These are phyloP conservation scores for Huiozyma sinensis DNA, from an alignment of 805 yeast species.

Conservation along the genomic window DNA sequence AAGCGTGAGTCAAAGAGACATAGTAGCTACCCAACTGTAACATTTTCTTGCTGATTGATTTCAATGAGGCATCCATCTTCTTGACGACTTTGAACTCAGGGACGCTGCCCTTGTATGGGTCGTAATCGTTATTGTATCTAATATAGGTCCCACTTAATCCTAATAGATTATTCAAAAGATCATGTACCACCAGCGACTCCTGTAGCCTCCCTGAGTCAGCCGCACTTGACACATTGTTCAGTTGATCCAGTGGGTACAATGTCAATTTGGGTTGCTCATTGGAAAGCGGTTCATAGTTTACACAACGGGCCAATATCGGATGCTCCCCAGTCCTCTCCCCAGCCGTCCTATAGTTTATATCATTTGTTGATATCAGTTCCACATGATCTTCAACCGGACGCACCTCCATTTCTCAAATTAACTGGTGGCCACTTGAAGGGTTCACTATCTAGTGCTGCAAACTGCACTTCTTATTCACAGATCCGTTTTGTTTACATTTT, in stretches of 20 bases:
- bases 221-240: conserved; percentile 16
- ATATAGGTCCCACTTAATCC: conserved; percentile 76
- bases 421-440: neutral
- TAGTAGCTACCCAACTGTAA: conserved; percentile 54
- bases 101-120: conserved; percentile 32
- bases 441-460: too few relatives aligned
- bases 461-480: too few relatives aligned
- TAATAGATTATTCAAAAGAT: conserved; percentile 52
- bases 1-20: conserved; percentile 46
- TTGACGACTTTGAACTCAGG: conserved; percentile 70
- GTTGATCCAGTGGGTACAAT: conserved; percentile 35
- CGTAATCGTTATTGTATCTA: conserved; percentile 52
- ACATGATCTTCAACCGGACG: conserved; percentile 21
- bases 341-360: conserved; percentile 6
- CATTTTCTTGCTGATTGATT: conserved; percentile 54
- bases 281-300: conserved; percentile 29
- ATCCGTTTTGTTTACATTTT: too few relatives aligned
- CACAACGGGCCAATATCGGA: conserved; percentile 22
- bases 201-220: conserved; percentile 42
- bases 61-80: conserved; percentile 61
- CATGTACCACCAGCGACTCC: conserved; percentile 64
- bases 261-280: conserved; percentile 26
- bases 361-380: conserved; percentile 5
- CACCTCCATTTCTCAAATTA: conserved; percentile 11
- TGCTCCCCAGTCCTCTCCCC: neutral